Percentiles rank a stretch among this genome's conserved stretches.
Conservation (phyloP, 257 asterid genomes). For the Ehretia macrophylla region DNA sequence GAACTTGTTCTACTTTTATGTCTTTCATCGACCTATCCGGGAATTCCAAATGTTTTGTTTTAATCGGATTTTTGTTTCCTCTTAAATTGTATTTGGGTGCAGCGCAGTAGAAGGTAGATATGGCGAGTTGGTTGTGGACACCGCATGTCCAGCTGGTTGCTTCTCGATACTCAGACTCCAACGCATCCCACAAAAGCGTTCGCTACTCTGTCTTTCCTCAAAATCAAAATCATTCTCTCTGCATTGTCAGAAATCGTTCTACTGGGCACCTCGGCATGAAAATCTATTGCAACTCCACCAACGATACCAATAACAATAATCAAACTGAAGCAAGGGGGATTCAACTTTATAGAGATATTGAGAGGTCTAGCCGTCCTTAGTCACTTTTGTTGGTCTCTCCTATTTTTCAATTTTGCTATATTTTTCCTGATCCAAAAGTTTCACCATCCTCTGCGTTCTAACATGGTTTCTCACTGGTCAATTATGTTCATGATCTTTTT, state of each 20-base stretch:
- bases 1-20: too few species aligned
- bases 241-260: constrained; percentile 16
- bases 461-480: background rate
- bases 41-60: too few species aligned
- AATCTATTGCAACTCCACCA: constrained; percentile 32
- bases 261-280: constrained; percentile 22
- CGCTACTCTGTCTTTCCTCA: constrained; percentile 5
- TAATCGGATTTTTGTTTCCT: too few species aligned
- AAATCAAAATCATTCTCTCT: background rate
- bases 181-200: constrained; percentile 6
- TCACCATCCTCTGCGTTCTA: background rate
- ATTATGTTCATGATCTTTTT: too few species aligned
- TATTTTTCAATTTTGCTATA: too few species aligned
- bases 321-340: constrained; percentile 49
- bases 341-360: constrained; percentile 78
- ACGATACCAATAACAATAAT: constrained; percentile 21
- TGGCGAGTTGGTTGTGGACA: constrained; percentile 24
- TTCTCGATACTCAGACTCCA: constrained; percentile 6
- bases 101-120: background rate
- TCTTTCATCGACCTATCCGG: too few species aligned
- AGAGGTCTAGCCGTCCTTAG: too few species aligned
- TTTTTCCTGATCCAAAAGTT: too few species aligned
- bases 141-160: background rate
- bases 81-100: too few species aligned
- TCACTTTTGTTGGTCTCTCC: too few species aligned